These are phyloP conservation scores for Monosporascus sp. DNA, from an alignment of 2,329 filamentous ascomycete genomes.

Conservation along the genomic window DNA sequence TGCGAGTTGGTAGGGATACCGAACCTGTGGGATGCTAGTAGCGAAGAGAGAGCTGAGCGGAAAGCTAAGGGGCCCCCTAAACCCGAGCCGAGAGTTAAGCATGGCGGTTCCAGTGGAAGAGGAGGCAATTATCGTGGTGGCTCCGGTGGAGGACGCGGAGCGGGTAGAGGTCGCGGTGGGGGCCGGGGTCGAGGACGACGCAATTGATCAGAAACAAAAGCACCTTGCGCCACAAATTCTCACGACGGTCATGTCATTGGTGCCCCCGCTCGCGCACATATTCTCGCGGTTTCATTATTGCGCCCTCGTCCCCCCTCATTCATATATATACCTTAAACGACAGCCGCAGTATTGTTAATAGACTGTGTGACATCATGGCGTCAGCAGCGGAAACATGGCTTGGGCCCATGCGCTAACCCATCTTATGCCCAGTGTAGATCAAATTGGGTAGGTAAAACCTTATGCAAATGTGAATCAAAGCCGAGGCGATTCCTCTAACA, in stretches of 20 bases:
- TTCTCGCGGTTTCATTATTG: not conserved
- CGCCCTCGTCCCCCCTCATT: not conserved
- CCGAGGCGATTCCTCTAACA: too few relatives aligned
- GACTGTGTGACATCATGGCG: not conserved
- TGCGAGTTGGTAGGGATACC: slow-evolving; percentile 72
- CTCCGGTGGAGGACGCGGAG: slow-evolving; percentile 20
- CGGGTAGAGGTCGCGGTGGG: slow-evolving; percentile 26
- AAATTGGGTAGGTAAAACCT: slow-evolving; percentile 4
- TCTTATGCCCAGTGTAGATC: not conserved
- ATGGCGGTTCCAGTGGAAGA: slow-evolving; percentile 11
- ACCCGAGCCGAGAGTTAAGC: slow-evolving; percentile 20
- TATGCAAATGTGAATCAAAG: too few relatives aligned
- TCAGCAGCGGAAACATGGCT: not conserved
- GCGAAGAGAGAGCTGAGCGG: slow-evolving; percentile 61
- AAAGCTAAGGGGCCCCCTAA: slow-evolving; percentile 52
- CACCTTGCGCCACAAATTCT: not conserved
- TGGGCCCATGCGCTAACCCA: not conserved
- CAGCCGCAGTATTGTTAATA: not conserved
- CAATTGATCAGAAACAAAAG: not conserved
- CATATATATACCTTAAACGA: not conserved
- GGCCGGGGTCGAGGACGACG: slow-evolving; percentile 32
- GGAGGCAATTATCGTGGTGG: slow-evolving; percentile 7
- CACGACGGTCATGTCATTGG: not conserved
- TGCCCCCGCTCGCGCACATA: not conserved
- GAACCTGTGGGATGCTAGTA: slow-evolving; percentile 69